Evolutionary conservation across 2,329 filamentous ascomycete species (phyloP).

Genomic region (Coccinonectria pachysandricola): DNA sequence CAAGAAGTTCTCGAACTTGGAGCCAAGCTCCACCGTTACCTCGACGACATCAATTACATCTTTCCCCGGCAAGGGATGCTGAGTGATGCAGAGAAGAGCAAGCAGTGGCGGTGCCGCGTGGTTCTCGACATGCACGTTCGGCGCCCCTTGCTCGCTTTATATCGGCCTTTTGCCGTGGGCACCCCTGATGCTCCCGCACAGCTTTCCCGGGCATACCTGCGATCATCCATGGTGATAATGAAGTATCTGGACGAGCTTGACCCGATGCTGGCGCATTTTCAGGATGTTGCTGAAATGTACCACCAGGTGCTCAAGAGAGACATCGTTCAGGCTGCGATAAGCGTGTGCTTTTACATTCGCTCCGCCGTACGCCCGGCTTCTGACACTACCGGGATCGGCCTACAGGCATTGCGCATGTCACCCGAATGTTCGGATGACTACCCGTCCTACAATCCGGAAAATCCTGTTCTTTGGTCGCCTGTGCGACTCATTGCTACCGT

Average conservation of each 20-base stretch:
- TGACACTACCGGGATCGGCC: constrained; percentile 20
- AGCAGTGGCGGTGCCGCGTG: constrained; percentile 40
- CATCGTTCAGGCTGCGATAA: constrained; percentile 44
- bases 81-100: constrained; percentile 34
- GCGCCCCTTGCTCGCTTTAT: constrained; percentile 40
- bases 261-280: constrained; percentile 33
- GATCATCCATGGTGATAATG: constrained; percentile 45
- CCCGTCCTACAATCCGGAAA: constrained; percentile 24
- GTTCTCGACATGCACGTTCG: constrained; percentile 45
- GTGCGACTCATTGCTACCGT: constrained; percentile 32
- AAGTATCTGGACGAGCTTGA: constrained; percentile 46
- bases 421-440: constrained; percentile 25
- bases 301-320: constrained; percentile 43
- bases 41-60: constrained; percentile 45
- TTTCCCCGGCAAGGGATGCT: constrained; percentile 35
- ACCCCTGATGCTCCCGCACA: constrained; percentile 38
- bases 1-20: constrained; percentile 43
- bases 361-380: constrained; percentile 19
- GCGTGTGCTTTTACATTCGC: constrained; percentile 45
- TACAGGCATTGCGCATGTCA: constrained; percentile 24
- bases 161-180: constrained; percentile 45
- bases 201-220: constrained; percentile 41
- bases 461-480: constrained; percentile 32
- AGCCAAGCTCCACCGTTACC: constrained; percentile 39
- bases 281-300: constrained; percentile 41